A percentile compares a stretch with the other conserved stretches of the same genome.
Evolutionary conservation across 768 basidiomycete species (phyloP).

Genomic region (Agaricus blazei): DNA sequence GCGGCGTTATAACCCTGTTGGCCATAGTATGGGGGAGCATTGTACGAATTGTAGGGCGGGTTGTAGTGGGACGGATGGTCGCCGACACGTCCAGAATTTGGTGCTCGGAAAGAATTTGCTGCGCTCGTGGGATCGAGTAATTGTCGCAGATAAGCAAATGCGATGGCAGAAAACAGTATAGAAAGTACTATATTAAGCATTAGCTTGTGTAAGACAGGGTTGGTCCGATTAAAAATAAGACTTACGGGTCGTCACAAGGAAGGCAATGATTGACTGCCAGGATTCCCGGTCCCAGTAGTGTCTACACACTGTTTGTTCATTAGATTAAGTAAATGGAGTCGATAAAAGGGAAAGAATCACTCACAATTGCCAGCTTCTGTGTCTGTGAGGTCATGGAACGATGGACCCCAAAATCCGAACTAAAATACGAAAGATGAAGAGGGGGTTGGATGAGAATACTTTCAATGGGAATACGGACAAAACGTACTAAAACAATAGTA

Average conservation of each 20-base stretch:
- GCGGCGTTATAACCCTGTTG: conserved; percentile 34
- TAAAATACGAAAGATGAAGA: conserved; percentile 16
- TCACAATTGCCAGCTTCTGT: conserved; percentile 44
- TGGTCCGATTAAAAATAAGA: neutral
- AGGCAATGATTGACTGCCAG: conserved; percentile 60
- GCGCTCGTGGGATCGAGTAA: conserved; percentile 60
- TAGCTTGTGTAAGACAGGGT: too few species aligned
- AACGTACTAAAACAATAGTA: conserved; percentile 32
- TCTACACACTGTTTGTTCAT: conserved; percentile 48
- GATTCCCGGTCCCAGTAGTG: conserved; percentile 58
- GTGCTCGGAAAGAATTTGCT: conserved; percentile 45
- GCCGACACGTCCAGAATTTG: conserved; percentile 29
- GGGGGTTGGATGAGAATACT: neutral
- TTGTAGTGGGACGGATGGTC: conserved; percentile 50
- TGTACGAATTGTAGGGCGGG: conserved; percentile 48
- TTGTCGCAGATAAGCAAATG: conserved; percentile 74
- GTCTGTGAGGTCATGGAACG: conserved; percentile 24
- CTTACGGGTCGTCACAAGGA: conserved; percentile 58
- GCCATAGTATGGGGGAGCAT: conserved; percentile 41
- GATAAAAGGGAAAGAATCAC: conserved; percentile 12
- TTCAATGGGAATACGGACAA: neutral
- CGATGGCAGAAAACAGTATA: conserved; percentile 56
- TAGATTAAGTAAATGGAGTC: conserved; percentile 10
- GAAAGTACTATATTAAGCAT: conserved; percentile 39
- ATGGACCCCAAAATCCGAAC: conserved; percentile 54